These are phyloP conservation scores for Alternaria panax DNA, from an alignment of 2,329 filamentous ascomycete genomes.

Conservation along the genomic window DNA sequence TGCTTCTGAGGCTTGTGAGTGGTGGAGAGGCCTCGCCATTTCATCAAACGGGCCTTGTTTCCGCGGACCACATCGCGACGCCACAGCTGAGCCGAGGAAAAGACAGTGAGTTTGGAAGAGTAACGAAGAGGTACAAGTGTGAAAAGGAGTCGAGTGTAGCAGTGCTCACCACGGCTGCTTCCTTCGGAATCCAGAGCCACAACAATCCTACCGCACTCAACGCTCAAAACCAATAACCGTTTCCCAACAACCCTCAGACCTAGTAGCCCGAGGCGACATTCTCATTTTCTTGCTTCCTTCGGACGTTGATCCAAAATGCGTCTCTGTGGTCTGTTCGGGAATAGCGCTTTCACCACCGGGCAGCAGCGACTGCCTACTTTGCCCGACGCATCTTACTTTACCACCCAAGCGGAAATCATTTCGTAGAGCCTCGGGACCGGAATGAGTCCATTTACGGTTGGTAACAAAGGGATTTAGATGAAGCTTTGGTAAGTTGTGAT, in stretches of 20 bases:
- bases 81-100: not conserved
- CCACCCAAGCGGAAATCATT: not conserved
- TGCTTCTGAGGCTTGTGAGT: slow-evolving; percentile 12
- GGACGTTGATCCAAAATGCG: not conserved
- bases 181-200: no score
- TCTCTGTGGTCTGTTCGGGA: not conserved
- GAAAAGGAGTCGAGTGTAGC: not conserved
- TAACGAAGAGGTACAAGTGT: not conserved
- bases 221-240: no score
- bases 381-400: not conserved
- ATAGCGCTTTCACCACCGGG: slow-evolving; percentile 1
- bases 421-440: not conserved
- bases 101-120: not conserved
- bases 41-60: slow-evolving; percentile 13
- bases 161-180: not conserved
- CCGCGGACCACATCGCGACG: slow-evolving; percentile 9
- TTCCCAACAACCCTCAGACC: no score
- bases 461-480: not conserved
- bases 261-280: no score
- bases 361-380: not conserved
- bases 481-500: not conserved
- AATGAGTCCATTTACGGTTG: not conserved
- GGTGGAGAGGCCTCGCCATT: slow-evolving; percentile 11
- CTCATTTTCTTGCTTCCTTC: not conserved
- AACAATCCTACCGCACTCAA: no score